Percentiles rank a stretch among this genome's conserved stretches.
Conservation (phyloP, 805 yeast genomes). For the Suhomyces xylopsoci region DNA sequence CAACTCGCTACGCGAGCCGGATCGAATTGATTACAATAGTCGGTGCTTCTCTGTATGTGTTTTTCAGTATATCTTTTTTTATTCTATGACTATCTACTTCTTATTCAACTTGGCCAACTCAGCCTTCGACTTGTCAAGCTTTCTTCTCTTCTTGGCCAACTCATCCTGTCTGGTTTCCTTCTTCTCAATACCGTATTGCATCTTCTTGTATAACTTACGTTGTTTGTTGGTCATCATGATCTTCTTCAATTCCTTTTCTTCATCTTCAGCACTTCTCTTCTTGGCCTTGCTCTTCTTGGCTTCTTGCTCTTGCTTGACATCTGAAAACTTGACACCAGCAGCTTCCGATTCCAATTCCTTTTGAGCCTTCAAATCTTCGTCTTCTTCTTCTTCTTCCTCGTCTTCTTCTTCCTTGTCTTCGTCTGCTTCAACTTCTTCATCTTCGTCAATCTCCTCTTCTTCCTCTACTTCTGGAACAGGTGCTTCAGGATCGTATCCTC, state of each 20-base stretch:
- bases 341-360: conserved; percentile 78
- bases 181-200: conserved; percentile 87
- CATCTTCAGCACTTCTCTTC: conserved; percentile 56
- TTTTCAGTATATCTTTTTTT: no score
- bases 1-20: no score
- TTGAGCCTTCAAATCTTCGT: conserved; percentile 71
- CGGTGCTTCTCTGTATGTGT: no score
- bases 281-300: conserved; percentile 33
- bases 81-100: conserved; percentile 5
- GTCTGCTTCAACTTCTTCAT: conserved; percentile 46
- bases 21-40: no score
- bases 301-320: conserved; percentile 29
- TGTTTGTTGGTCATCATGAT: conserved; percentile 98
- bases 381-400: conserved; percentile 53
- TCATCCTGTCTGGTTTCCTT: conserved; percentile 73
- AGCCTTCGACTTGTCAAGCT: conserved; percentile 61
- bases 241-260: conserved; percentile 88
- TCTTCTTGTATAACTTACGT: conserved; percentile 88
- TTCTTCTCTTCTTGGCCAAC: conserved; percentile 65
- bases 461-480: conserved; percentile 37
- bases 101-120: conserved; percentile 26
- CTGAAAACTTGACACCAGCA: conserved; percentile 77
- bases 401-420: conserved; percentile 38
- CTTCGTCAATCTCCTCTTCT: conserved; percentile 47
- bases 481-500: conserved; percentile 77